Evolutionary conservation across 495 filamentous ascomycete species (phyloP), one percentile per base, ranked within the genome.

Genomic region (Hyaloscypha variabilis): DNA sequence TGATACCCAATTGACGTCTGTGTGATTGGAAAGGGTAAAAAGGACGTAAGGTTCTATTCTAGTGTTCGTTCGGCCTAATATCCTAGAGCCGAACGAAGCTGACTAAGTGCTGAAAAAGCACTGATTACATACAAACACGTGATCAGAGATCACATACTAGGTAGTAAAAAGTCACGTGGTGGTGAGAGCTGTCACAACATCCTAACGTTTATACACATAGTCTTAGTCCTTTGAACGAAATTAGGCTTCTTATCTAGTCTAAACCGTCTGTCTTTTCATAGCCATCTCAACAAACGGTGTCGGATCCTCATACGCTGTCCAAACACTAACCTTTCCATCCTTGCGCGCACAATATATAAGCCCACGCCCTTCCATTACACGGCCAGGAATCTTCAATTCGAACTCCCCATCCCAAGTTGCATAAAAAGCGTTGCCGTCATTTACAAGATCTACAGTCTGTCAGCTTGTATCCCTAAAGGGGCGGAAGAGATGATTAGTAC

Each of bases 281-380:
- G 61, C 61, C 50, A 63, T 63, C 61, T 55, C 61, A 26, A 63
- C 61, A 56, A 63, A 63, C 30, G 61, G 61, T 31, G 61, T 63
- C 30, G 61, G 61, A 56, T 63, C 61, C 61, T 63, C 61, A 42
- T 63, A 63, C 61, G 28, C 39, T 34, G 50, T 63, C 61, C 49
- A 63, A 56, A 56, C 29, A 42, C 31, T 42, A 25, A 55, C 26
- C 61, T 56, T 63, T 55, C 61, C 50, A 46, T 56, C 30, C 30
- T 63, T 56, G 26, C 39, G 52, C 25, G 56, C 61, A 28, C 26
- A 55, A 56, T 63, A 30, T 10, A 63, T 55, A 51, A 63, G 55
- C 61, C 61, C 61, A 56, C 50, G 10, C 50, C 30, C 11, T 56
- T 24, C 5, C 61, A 63, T 63, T 51, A 25, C 28, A n/a, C 50